These are phyloP conservation scores for Sarocladium brachiariae DNA, from an alignment of 2,329 filamentous ascomycete genomes.

Conservation along the genomic window DNA sequence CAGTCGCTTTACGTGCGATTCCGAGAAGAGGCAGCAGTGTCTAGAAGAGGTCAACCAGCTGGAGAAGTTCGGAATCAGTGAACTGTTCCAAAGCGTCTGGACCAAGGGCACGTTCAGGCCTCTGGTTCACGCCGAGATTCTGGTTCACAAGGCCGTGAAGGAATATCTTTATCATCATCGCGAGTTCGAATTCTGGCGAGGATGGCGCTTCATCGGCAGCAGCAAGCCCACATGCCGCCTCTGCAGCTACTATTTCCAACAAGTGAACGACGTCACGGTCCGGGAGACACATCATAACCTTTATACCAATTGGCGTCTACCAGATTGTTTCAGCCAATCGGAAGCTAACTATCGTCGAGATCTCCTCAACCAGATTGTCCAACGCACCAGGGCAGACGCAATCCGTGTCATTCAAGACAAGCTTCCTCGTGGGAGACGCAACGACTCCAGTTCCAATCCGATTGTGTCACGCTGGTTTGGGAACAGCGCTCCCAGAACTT, in stretches of 20 bases:
- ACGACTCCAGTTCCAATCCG: neutral
- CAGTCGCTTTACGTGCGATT: neutral
- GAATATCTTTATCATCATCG: conserved; percentile 9
- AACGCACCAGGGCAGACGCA: neutral
- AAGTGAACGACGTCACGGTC: conserved; percentile 20
- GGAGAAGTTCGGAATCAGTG: neutral
- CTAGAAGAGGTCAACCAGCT: neutral
- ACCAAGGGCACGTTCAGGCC: conserved; percentile 16
- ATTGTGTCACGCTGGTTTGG: neutral
- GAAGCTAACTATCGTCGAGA: neutral
- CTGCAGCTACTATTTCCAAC: conserved; percentile 30
- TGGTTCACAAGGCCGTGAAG: conserved; percentile 21
- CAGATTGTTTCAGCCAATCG: conserved; percentile 17
- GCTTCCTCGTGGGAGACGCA: neutral
- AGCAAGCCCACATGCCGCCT: conserved; percentile 35
- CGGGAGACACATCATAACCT: conserved; percentile 29
- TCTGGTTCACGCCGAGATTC: conserved; percentile 29
- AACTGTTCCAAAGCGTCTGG: conserved; percentile 16
- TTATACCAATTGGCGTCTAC: conserved; percentile 31
- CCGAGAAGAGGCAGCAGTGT: neutral
- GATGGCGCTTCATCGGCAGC: conserved; percentile 30
- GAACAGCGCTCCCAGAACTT: neutral
- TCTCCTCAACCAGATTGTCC: neutral
- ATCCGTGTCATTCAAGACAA: neutral
- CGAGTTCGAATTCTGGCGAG: conserved; percentile 21